phyloP scores from a whole-genome alignment of 2,329 filamentous ascomycete species.

The Trichoderma koningii region DNA sequence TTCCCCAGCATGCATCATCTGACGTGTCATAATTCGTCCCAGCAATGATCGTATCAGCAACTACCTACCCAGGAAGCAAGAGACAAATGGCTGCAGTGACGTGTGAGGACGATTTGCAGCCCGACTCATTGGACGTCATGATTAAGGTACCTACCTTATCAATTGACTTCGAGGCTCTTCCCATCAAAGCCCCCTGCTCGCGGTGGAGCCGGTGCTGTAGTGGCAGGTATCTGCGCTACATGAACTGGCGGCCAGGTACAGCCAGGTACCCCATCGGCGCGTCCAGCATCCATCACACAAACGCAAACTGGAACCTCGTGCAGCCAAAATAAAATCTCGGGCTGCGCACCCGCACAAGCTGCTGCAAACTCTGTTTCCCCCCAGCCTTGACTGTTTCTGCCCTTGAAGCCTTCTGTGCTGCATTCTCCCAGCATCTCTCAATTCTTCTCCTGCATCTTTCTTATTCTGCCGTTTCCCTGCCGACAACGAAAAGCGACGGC shows the following conservation, averaged over 20 bases:
- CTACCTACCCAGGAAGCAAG: too few species aligned
- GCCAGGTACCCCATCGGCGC: constrained; percentile 12
- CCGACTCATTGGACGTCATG: too few species aligned
- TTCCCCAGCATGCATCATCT: too few species aligned
- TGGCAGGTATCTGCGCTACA: not conserved
- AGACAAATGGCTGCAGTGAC: too few species aligned
- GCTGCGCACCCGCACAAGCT: constrained; percentile 9
- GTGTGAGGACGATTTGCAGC: too few species aligned
- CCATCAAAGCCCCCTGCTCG: not conserved
- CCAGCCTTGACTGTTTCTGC: not conserved
- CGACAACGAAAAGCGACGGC: not conserved
- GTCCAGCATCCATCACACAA: constrained; percentile 21
- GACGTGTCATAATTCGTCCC: too few species aligned
- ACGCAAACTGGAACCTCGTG: constrained; percentile 19
- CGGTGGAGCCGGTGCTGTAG: constrained; percentile 7
- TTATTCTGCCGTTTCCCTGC: not conserved
- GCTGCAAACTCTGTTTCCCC: constrained; percentile 12
- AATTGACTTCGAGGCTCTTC: not conserved
- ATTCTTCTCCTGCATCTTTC: not conserved
- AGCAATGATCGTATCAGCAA: too few species aligned
- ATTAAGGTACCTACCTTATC: too few species aligned
- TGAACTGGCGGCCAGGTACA: not conserved
- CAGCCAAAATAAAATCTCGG: constrained; percentile 15
- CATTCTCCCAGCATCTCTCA: not conserved
- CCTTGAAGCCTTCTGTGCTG: not conserved